phyloP scores from a whole-genome alignment of 306 rosid species.

The Cyclanthera cordifolia region DNA sequence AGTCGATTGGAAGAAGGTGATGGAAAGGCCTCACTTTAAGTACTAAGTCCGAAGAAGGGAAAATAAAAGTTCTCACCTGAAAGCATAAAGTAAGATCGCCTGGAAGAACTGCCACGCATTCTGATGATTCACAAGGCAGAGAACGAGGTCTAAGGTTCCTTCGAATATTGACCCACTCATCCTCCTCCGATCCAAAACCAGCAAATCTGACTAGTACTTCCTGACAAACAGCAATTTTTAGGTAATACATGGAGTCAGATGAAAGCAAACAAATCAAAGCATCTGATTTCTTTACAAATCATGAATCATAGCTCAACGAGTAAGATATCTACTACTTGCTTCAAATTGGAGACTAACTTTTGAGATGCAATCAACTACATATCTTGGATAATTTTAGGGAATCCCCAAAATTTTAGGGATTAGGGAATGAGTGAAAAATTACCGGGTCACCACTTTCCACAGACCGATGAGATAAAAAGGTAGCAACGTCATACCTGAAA shows the following conservation, averaged over 20 bases:
- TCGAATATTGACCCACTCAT: slow-evolving; percentile 84
- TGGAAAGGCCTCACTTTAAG: not conserved
- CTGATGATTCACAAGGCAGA: slow-evolving; percentile 94
- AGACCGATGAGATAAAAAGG: slow-evolving; percentile 68
- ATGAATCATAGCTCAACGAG: not conserved
- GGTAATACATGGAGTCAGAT: not conserved
- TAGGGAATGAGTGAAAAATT: slow-evolving; percentile 29
- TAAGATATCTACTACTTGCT: no score
- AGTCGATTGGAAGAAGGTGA: not conserved
- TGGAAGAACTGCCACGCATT: slow-evolving; percentile 93
- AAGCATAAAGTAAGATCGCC: slow-evolving; percentile 95
- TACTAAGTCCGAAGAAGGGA: not conserved
- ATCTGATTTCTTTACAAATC: not conserved
- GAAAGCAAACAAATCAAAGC: not conserved
- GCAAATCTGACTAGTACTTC: slow-evolving; percentile 81
- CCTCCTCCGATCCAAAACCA: slow-evolving; percentile 95
- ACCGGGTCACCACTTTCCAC: slow-evolving; percentile 85
- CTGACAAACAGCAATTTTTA: slow-evolving; percentile 21
- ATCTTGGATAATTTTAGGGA: not conserved
- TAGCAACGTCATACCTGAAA: slow-evolving; percentile 78
- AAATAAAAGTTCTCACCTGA: slow-evolving; percentile 48
- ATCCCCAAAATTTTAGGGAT: not conserved
- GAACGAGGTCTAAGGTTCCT: slow-evolving; percentile 86
- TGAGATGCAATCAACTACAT: not conserved
- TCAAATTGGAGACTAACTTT: not conserved